phyloP scores from a whole-genome alignment of 139 green algal genomes.

The Raphidocelis subcapitata region DNA sequence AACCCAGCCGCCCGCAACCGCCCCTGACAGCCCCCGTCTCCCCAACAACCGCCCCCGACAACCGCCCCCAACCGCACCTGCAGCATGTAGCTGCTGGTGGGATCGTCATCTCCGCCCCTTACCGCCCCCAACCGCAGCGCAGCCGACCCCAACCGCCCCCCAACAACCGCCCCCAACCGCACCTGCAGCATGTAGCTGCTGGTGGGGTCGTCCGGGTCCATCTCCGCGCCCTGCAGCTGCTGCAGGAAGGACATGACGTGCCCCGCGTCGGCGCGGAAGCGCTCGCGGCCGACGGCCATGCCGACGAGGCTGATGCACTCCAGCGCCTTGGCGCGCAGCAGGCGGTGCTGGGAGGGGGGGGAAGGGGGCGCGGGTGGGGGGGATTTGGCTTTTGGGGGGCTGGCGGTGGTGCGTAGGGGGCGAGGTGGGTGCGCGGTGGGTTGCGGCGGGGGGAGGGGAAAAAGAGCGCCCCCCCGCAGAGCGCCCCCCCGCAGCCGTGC shows the following conservation, averaged over 20 bases:
- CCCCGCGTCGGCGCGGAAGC: slow-evolving; percentile 84
- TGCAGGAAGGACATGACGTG: slow-evolving; percentile 89
- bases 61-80: slow-evolving; percentile 65
- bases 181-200: slow-evolving; percentile 88
- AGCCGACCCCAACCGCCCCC: too few species aligned
- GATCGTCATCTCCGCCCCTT: slow-evolving; percentile 57
- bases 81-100: slow-evolving; percentile 84
- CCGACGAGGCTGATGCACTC: slow-evolving; percentile 97
- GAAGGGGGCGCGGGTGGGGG: background rate
- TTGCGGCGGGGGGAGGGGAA: too few species aligned
- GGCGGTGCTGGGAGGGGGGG: slow-evolving; percentile 39
- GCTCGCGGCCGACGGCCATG: slow-evolving; percentile 96
- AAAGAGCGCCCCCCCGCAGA: too few species aligned
- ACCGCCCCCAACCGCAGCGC: too few species aligned
- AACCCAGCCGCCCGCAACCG: too few species aligned
- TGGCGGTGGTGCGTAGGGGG: too few species aligned
- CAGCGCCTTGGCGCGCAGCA: slow-evolving; percentile 93
- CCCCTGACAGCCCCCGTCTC: too few species aligned
- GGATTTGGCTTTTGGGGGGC: too few species aligned
- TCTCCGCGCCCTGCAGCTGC: slow-evolving; percentile 62
- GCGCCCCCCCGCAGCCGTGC: too few species aligned
- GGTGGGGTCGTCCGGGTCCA: slow-evolving; percentile 79
- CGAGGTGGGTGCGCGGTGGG: too few species aligned
- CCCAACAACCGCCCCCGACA: too few species aligned
- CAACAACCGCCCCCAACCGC: slow-evolving; percentile 34